Percentiles rank a stretch among this genome's conserved stretches.
phyloP scores from a whole-genome alignment of 2,329 filamentous ascomycete species.

The Paradendryphiella salina region DNA sequence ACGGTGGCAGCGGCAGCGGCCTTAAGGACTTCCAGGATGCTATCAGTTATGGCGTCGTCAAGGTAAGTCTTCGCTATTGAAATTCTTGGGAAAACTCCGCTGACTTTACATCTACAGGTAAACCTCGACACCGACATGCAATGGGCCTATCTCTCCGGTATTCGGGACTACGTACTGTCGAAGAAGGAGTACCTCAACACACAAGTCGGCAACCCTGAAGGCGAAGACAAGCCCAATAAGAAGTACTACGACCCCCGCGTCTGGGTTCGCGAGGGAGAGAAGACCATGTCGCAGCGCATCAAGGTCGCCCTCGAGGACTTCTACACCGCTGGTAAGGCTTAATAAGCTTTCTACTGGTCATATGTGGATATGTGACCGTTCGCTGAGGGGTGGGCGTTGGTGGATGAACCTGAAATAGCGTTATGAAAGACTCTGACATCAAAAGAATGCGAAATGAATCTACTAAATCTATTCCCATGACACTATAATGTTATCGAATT shows the following conservation, averaged over 20 bases:
- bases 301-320: constrained; percentile 85
- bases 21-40: constrained; percentile 77
- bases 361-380: neutral
- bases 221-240: constrained; percentile 98
- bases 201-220: constrained; percentile 92
- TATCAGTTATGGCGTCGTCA: constrained; percentile 81
- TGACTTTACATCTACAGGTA: constrained; percentile 53
- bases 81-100: no score
- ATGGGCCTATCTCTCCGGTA: constrained; percentile 81
- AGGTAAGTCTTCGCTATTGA: constrained; percentile 50
- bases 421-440: constrained; percentile 4
- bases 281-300: constrained; percentile 82
- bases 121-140: constrained; percentile 99
- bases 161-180: constrained; percentile 94
- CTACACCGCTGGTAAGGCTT: constrained; percentile 79
- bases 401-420: constrained; percentile 4
- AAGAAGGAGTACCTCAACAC: constrained; percentile 83
- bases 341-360: constrained; percentile 37
- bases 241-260: constrained; percentile 80
- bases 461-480: neutral
- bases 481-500: no score
- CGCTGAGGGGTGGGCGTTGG: constrained; percentile 23
- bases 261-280: constrained; percentile 96
- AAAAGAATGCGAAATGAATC: neutral
- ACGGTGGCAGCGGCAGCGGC: constrained; percentile 89